These are phyloP conservation scores for Austroboletus eburneus DNA, from an alignment of 768 basidiomycete species.

Conservation along the genomic window DNA sequence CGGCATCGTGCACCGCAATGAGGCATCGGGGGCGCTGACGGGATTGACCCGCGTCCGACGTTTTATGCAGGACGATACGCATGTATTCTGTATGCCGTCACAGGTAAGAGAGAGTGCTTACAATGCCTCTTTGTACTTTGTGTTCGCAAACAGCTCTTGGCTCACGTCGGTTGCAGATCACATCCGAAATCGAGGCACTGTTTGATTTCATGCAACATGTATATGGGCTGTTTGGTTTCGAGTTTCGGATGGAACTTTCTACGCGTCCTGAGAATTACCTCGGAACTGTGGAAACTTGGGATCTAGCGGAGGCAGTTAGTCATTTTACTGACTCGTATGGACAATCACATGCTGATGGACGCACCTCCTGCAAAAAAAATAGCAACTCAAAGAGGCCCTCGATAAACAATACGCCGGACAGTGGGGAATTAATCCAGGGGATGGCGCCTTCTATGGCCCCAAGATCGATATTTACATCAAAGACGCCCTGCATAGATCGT, in stretches of 20 bases:
- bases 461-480: conserved; percentile 98
- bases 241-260: conserved; percentile 90
- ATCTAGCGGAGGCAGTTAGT: conserved; percentile 76
- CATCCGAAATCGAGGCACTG: conserved; percentile 76
- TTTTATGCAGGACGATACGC: conserved; percentile 97
- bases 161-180: conserved; percentile 50
- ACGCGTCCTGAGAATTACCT: conserved; percentile 95
- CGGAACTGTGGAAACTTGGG: conserved; percentile 87
- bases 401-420: conserved; percentile 82
- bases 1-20: conserved; percentile 94
- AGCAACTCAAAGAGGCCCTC: conserved; percentile 84
- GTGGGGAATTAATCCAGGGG: conserved; percentile 93
- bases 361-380: conserved; percentile 1
- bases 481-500: conserved; percentile 87
- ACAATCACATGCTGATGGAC: conserved; percentile 3
- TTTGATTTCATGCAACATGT: conserved; percentile 96
- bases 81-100: conserved; percentile 95
- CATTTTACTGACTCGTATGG: not conserved
- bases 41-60: conserved; percentile 91
- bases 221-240: conserved; percentile 93
- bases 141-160: no score
- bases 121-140: not conserved
- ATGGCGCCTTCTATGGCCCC: conserved; percentile 99
- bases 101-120: conserved; percentile 51
- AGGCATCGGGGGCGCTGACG: conserved; percentile 90